Percentiles rank a stretch among this genome's conserved stretches.
These are phyloP conservation scores for Leishmania tropica DNA, from an alignment of 208 protist genomes.

Conservation along the genomic window DNA sequence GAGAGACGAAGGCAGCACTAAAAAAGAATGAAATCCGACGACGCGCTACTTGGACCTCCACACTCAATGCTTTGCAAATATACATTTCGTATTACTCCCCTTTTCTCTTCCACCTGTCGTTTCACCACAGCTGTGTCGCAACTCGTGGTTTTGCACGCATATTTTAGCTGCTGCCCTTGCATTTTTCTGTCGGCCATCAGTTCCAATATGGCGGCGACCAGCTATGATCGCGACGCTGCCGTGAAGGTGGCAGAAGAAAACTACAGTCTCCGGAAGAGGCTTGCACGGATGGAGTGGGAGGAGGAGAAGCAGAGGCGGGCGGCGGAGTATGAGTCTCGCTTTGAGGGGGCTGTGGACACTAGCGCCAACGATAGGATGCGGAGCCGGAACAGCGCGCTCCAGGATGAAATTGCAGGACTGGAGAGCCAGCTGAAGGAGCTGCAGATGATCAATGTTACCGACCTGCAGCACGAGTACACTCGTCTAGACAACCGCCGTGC, in stretches of 20 bases:
- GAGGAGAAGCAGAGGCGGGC: constrained; percentile 31
- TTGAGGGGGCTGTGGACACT: constrained; percentile 35
- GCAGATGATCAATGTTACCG: constrained; percentile 57
- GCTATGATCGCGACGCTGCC: constrained; percentile 32
- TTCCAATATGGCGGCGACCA: constrained; percentile 22
- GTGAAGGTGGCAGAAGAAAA: constrained; percentile 57
- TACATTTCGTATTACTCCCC: neutral
- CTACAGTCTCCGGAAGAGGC: constrained; percentile 48
- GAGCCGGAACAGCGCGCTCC: constrained; percentile 54
- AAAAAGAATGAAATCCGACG: neutral
- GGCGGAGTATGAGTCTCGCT: constrained; percentile 24
- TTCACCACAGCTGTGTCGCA: neutral
- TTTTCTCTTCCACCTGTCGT: constrained; percentile 13
- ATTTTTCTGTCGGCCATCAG: neutral
- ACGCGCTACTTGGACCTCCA: neutral
- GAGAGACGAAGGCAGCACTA: neutral
- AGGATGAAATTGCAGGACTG: constrained; percentile 55
- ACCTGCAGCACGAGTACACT: constrained; percentile 75
- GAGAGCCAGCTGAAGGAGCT: constrained; percentile 59
- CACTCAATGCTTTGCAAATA: neutral
- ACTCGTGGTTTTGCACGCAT: neutral
- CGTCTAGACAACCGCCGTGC: constrained; percentile 60
- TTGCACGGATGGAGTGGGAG: constrained; percentile 57
- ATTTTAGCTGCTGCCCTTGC: neutral
- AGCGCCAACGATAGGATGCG: constrained; percentile 45